Evolutionary conservation across 768 basidiomycete species (phyloP), one percentile per base, ranked within the genome.

Genomic region (Tubosaeta sp.): DNA sequence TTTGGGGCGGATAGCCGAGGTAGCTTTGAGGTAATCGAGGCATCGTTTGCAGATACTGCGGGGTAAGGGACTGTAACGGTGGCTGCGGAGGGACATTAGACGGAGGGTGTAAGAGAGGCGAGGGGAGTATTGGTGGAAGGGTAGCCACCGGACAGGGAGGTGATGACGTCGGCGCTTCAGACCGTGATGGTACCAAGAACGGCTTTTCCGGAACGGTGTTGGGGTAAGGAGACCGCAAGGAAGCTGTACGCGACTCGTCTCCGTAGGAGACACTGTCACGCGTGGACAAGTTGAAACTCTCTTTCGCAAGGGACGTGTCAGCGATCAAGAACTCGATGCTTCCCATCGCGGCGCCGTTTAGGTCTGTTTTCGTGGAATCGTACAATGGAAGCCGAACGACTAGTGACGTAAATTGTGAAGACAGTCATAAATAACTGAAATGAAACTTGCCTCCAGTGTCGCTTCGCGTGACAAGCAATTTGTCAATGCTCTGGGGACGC

Each of bases 331-430:
- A 62, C 48, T 56, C 58, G 53, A 66, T 50, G 57, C 54, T 61
- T 64, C 65, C 65, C 55, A 55, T 56, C 55, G 56, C 58, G 34
- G 54, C 61, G 54, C 55, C 57, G 61, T 56, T 61, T 62, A 51
- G 19, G 56, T 66, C 64, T 54, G 65, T 51, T 65, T 48, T 67
- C 44, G 56, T 62, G 60, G 62, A 59, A 59, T 66, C 58, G 53
- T 59, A 66, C 59, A 66, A 68, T 68, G 65, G 65, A 66, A 66
- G 65, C 25, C 52, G 64, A 34, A 66, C 48, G n/a, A 33, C 65
- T 66, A 42, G 38, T 63, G 63, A 66, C 65, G 65, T 66, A 66
- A 66, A 64, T 32, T 48, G 46, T 63, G 27, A 68, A 58, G 52
- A 59, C 14, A 49, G 57, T 59, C 59, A 66, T 61, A 63, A 61